Base-by-base conservation (phyloP, 2,329 filamentous ascomycete species). In the Fonsecaea monophora region DNA sequence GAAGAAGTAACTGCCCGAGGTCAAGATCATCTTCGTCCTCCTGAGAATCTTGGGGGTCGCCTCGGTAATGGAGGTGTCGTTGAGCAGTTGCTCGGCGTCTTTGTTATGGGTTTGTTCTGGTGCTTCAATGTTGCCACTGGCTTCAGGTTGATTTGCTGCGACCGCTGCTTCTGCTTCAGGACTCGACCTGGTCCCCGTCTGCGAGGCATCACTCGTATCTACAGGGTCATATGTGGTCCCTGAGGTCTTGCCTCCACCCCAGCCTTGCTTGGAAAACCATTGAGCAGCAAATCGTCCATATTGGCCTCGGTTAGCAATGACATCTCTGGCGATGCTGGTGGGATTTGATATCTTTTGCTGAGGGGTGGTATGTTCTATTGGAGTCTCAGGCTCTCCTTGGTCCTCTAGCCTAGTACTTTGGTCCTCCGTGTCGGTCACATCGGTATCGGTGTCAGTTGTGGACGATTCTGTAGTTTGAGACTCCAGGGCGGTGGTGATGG, bases 241-340 rank as follows among this genome's bases (percentile, higher is more conserved):
- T 1, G 25, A 45, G 58, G 12, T 57, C 32, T 48, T 59, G 12
- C 37, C 60, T 15, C 55, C 57, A 15, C 65, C 55, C 91, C 93
- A 94, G 0, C 92, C 93, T 68, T 88, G 90, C 70, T 87, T 89
- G 53, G 92, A 95, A 76, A 98, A 95, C 95, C 95, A 99, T 67
- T 90, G 89, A 69, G 93, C 87, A 0, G 94, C 92, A 77, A 98
- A 97, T 42, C 92, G 85, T 4, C 94, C 94, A 77, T 97, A 98
- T 69, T 89, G 89, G 0, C 94, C 93, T 72, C 88, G 90, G 65
- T 87, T 89, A 42, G 89, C 87, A 62, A 97, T 94, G 1, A 98
- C 94, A 80, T 98, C 92, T 77, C 96, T 89, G 0, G 90, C 92
- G 66, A 97, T 89, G 71, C 89, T 93, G 57, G 76, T 77, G 32